These are phyloP conservation scores for Umbilicaria muhlenbergii DNA, from an alignment of 495 filamentous ascomycete genomes.

Conservation along the genomic window DNA sequence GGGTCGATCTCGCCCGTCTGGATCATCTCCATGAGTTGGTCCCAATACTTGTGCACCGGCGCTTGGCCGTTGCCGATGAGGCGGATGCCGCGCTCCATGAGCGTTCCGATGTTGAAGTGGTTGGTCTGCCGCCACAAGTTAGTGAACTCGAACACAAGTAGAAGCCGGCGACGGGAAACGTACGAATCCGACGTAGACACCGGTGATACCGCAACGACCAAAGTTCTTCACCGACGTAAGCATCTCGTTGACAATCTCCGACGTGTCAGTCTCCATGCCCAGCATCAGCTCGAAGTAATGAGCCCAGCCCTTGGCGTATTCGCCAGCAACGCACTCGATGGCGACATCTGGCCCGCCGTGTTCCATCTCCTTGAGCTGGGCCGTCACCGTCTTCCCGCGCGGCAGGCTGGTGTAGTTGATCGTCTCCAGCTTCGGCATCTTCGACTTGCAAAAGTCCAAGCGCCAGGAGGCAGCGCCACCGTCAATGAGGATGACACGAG, in stretches of 20 bases:
- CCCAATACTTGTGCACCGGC: constrained; percentile 74
- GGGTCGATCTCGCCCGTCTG: constrained; percentile 58
- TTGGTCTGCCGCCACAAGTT: constrained; percentile 36
- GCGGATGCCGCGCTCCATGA: constrained; percentile 78
- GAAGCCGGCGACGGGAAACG: constrained; percentile 17
- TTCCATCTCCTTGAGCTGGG: constrained; percentile 56
- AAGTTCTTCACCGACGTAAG: constrained; percentile 61
- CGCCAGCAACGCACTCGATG: constrained; percentile 71
- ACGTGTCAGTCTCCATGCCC: constrained; percentile 71
- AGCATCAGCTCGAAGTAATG: constrained; percentile 62
- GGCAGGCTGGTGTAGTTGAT: constrained; percentile 40
- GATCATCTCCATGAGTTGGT: constrained; percentile 54
- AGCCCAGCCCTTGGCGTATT: constrained; percentile 72
- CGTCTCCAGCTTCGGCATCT: constrained; percentile 45
- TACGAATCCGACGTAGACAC: constrained; percentile 71
- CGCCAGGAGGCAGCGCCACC: constrained; percentile 45
- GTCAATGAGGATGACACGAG: constrained; percentile 69
- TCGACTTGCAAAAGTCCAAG: constrained; percentile 47
- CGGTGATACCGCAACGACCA: constrained; percentile 63
- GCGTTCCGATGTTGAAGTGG: constrained; percentile 67
- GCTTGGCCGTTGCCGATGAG: constrained; percentile 76
- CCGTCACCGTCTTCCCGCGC: constrained; percentile 43
- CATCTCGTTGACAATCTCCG: constrained; percentile 81
- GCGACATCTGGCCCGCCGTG: constrained; percentile 58
- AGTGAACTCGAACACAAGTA: neutral